Base-by-base conservation (phyloP, 1,284 basidiomycete genomes). In the Pyrrhoderma lamaoense region DNA sequence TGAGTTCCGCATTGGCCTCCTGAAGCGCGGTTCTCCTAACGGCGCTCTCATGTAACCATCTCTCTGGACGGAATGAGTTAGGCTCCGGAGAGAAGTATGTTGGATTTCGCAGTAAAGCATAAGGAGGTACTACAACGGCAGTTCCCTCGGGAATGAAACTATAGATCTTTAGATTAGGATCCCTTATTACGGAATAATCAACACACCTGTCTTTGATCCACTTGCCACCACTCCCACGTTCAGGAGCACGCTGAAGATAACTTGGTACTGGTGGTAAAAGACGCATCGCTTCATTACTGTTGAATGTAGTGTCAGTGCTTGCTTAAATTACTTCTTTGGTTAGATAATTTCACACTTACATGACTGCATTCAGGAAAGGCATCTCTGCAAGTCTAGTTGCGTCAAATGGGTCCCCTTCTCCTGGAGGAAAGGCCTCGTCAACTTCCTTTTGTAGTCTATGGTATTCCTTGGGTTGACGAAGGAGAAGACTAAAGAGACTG, bases 81-180 rank as follows among this genome's bases (percentile, higher is more conserved):
- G 71, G 69, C 22, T 57, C 58, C 1, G 69, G 68, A 3, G 61
- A 69, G 53, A 73, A 73, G 59, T 72, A 57, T 14, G 63, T 62
- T 8, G 68, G 60, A 50, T 66, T 63, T 25, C 68, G 62, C 40
- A 78, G 77, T 8, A 78, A 59, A 23, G 67, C 68, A 57, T 78
- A 77, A 8, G 64, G 65, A 31, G 75, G 72, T 36, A 77, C 63
- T 50, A 69, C 71, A 8, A 75, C 65, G 38, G 65, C 69, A 1
- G 74, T 78, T 27, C 71, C 71, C 58, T 75, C 74, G 1, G 76
- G 74, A 2, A 80, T 62, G 51, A 69, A 72, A 44, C 75, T 79
- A 16, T 8, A 34, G 22, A 31, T 18, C 3, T 42, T 22, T 18
- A 3, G 31, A 25, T 38, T n/a, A 19, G 22, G 13, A n/a, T 16